Conservation (phyloP, 768 basidiomycete species). For the Boletus rufocinnamomeus region DNA sequence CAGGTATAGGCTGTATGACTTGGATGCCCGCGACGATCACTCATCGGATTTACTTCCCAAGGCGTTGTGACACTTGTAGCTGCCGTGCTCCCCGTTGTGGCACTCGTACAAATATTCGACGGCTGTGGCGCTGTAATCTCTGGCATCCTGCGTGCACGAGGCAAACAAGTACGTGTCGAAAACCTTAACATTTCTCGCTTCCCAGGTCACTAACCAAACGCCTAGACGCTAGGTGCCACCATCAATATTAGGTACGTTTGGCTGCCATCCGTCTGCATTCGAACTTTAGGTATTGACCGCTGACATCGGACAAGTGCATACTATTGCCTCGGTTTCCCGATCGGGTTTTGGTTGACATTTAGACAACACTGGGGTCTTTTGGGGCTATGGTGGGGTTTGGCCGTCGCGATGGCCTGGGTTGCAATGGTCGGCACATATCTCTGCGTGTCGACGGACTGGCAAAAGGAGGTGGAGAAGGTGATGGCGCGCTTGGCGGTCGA, state of each 20-base stretch:
- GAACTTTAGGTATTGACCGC: not conserved
- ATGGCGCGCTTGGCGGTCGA: conserved; percentile 51
- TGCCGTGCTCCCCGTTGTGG: conserved; percentile 71
- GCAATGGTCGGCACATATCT: conserved; percentile 35
- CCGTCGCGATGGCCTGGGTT: conserved; percentile 40
- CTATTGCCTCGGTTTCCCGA: conserved; percentile 79
- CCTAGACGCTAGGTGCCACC: conserved; percentile 73
- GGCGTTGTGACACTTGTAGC: conserved; percentile 44
- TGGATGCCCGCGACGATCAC: not conserved
- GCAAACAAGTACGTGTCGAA: conserved; percentile 62
- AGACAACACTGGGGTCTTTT: conserved; percentile 55
- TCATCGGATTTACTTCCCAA: conserved; percentile 8
- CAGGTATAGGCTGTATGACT: conserved; percentile 37
- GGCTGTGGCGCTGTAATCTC: conserved; percentile 67
- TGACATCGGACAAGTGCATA: conserved; percentile 50
- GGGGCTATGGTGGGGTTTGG: conserved; percentile 89
- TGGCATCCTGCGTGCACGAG: conserved; percentile 81
- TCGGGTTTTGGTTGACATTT: conserved; percentile 81
- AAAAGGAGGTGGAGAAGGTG: conserved; percentile 65
- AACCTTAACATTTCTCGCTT: not conserved
- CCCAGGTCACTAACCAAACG: not conserved
- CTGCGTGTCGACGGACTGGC: conserved; percentile 66
- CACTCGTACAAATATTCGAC: conserved; percentile 83
- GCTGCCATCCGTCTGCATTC: not conserved
- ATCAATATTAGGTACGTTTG: conserved; percentile 66